A percentile compares a stretch with the other conserved stretches of the same genome.
phyloP scores from a whole-genome alignment of 2,329 filamentous ascomycete species.

The Aspergillus phoenicis region DNA sequence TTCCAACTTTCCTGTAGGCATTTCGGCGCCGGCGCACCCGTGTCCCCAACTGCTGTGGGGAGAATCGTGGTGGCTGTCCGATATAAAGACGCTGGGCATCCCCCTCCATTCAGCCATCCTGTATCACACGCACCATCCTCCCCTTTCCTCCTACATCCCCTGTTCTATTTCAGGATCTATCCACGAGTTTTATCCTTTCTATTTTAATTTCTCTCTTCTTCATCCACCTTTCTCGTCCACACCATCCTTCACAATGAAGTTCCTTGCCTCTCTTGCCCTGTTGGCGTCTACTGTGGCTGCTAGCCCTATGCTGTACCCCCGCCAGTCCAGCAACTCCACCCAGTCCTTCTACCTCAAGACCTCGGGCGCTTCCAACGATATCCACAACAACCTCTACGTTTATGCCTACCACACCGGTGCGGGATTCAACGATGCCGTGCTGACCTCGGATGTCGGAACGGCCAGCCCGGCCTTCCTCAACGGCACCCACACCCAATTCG shows the following conservation, averaged over 20 bases:
- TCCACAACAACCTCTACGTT: constrained; percentile 42
- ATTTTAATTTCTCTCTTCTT: not conserved
- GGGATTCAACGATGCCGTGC: constrained; percentile 42
- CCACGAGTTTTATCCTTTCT: not conserved
- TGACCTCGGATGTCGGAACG: constrained; percentile 25
- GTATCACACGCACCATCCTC: not conserved
- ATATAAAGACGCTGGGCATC: constrained; percentile 7
- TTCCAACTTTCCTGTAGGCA: constrained; percentile 4
- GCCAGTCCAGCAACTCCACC: constrained; percentile 20
- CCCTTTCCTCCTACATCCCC: not conserved
- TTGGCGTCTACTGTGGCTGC: constrained; percentile 32
- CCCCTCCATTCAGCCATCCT: not conserved
- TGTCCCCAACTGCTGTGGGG: not conserved
- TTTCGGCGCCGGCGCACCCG: not conserved
- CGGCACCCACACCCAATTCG: constrained; percentile 35
- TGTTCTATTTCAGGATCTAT: not conserved
- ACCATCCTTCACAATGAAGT: constrained; percentile 26
- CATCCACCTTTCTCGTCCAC: not conserved
- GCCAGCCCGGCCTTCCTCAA: constrained; percentile 37
- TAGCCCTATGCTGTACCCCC: constrained; percentile 25
- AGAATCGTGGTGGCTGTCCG: not conserved
- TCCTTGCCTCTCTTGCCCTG: constrained; percentile 31
- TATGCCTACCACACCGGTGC: constrained; percentile 45
- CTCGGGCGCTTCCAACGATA: constrained; percentile 24
- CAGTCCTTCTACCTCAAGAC: constrained; percentile 41